Percentiles rank a stretch among this genome's conserved stretches.
These are phyloP conservation scores for Penicillium simplicissimum DNA, from an alignment of 495 filamentous ascomycete species.

Conservation along the genomic window DNA sequence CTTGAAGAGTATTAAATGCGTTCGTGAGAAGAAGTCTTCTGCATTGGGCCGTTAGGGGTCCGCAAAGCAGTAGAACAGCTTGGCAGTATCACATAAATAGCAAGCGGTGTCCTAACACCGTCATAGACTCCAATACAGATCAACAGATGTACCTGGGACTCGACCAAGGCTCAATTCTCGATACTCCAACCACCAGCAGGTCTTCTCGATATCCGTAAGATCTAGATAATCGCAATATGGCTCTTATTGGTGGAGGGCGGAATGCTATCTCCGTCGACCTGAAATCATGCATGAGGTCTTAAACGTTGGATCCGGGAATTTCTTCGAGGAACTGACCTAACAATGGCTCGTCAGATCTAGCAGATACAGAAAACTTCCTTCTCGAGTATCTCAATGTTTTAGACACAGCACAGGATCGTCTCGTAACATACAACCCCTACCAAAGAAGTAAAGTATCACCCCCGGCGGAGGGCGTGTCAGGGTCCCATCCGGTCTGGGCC, in stretches of 20 bases:
- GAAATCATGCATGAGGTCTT: not conserved
- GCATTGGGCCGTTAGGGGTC: not conserved
- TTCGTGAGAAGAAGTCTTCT: slow-evolving; percentile 1
- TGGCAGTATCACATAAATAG: not conserved
- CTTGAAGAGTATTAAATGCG: not conserved
- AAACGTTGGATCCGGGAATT: too few relatives aligned
- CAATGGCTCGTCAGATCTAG: too few relatives aligned
- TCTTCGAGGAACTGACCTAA: too few relatives aligned
- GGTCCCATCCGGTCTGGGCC: slow-evolving; percentile 20
- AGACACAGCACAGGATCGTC: not conserved
- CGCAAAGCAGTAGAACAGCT: not conserved
- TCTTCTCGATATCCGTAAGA: not conserved
- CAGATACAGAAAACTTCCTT: not conserved
- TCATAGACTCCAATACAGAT: too few relatives aligned
- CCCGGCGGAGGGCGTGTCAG: slow-evolving; percentile 6
- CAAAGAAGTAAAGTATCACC: slow-evolving; percentile 7
- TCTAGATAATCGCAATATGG: not conserved
- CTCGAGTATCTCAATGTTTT: too few relatives aligned
- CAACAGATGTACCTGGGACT: not conserved
- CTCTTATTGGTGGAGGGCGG: not conserved
- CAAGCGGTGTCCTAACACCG: slow-evolving; percentile 1
- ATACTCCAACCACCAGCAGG: not conserved
- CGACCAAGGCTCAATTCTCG: not conserved
- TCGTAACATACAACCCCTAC: not conserved
- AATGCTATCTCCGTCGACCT: not conserved